Conservation (phyloP, 2,329 filamentous ascomycete genomes). For the Teratosphaeria gauchensis region DNA sequence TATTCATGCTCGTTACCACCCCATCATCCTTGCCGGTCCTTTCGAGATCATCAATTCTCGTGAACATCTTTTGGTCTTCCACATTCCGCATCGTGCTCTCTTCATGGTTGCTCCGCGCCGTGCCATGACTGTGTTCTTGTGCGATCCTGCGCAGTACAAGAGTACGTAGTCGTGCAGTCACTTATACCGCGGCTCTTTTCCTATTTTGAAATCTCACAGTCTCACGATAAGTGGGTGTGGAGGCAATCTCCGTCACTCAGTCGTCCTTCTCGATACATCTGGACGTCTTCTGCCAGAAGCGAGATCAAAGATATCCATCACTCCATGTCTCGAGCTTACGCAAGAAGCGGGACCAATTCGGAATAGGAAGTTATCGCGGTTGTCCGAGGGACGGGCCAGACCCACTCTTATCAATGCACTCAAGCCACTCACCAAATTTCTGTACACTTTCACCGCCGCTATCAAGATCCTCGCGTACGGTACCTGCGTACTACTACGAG, state of each 20-base stretch:
- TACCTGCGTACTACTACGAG: background rate
- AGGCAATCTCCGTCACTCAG: background rate
- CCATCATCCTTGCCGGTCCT: no score
- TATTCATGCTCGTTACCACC: no score
- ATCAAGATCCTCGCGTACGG: background rate
- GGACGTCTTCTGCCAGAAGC: background rate
- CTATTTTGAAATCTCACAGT: background rate
- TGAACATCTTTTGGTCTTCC: background rate
- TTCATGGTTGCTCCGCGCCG: background rate
- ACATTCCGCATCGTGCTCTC: background rate
- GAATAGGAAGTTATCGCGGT: background rate
- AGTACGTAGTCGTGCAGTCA: background rate
- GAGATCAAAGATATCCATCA: background rate
- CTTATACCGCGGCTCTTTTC: background rate
- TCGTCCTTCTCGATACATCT: background rate
- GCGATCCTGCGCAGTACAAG: background rate
- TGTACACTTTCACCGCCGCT: background rate
- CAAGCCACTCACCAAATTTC: background rate
- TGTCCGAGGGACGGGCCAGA: background rate
- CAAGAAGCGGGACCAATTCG: background rate
- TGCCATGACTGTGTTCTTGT: background rate
- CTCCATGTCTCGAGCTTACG: background rate
- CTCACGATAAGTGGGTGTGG: background rate
- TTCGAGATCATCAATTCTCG: no score
- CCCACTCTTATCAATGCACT: background rate